These are phyloP conservation scores for Plantago major DNA, from an alignment of 257 asterid species.

Conservation along the genomic window DNA sequence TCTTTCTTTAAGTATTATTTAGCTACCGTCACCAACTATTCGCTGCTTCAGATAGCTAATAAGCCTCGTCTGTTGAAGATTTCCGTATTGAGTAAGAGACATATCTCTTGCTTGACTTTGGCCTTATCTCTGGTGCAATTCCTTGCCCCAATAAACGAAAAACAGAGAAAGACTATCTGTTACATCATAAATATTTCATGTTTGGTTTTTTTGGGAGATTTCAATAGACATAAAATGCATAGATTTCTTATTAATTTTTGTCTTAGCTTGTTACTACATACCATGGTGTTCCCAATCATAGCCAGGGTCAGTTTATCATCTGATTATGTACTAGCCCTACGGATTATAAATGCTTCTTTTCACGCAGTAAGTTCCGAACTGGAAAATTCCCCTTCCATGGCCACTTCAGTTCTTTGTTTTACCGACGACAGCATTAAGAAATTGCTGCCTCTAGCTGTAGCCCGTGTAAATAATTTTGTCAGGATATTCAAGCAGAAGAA, in stretches of 20 bases:
- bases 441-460: background rate
- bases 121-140: background rate
- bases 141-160: background rate
- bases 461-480: background rate
- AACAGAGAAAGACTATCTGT: background rate
- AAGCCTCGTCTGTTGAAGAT: background rate
- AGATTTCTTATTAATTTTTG: background rate
- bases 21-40: background rate
- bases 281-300: background rate
- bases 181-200: background rate
- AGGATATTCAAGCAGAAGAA: background rate
- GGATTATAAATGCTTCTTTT: background rate
- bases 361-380: background rate
- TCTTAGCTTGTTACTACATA: background rate
- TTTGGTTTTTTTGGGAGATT: background rate
- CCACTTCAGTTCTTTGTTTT: background rate
- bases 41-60: background rate
- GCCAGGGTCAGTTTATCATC: background rate
- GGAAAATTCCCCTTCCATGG: background rate
- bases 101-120: background rate
- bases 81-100: background rate
- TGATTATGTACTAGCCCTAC: background rate
- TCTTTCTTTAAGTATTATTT: constrained; percentile 4
- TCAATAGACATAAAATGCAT: background rate
- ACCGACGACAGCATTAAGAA: background rate